Evolutionary conservation across 208 protist species (phyloP), one percentile per base, ranked within the genome.

Genomic region (Leishmania tarentolae): DNA sequence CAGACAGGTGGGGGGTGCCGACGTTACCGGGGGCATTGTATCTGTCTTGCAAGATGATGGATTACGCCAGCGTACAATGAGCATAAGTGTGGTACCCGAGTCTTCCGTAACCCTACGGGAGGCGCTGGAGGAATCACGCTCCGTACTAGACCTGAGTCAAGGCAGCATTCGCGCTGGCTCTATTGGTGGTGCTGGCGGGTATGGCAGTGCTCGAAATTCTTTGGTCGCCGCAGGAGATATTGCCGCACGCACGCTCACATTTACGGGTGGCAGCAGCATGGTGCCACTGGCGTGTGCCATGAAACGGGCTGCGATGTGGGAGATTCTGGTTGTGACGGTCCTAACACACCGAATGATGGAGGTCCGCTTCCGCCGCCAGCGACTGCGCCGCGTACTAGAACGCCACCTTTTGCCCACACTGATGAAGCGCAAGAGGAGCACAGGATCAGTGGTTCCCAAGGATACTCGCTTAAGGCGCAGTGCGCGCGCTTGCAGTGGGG

Each of bases 291-390:
- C 92, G 8, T 66, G 85, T 42, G 78, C 84, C 28, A 78, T 97
- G 77, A 97, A 97, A 87, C 87, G 93, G 1, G 93, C 88, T 63
- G 85, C 87, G 66, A 96, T 96, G 92, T 97, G 94, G 93, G 83
- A 91, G 82, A 82, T 86, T 28, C 78, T 94, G 21, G 80, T 96
- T 40, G 78, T 86, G 3, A 83, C 86, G 24, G 84, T 81, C 47
- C 74, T 94, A 4, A 82, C 84, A 0, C 84, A 92, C 44, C 47
- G 76, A 4, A 69, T 76, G 3, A 88, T 93, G 91, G 75, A 78
- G 46, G 71, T 90, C 40, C 56, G 72, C 42, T 96, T 90, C 79
- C 91, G 94, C 53, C 78, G 53, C 19, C 47, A 77, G 24, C 89
- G 88, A 21, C 89, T 97, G 74, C 90, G 91, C 63, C 61, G 74